A percentile compares a stretch with the other conserved stretches of the same genome.
These are phyloP conservation scores for Pelargonium fulgidum DNA, from an alignment of 441 rosid species.

Conservation along the genomic window DNA sequence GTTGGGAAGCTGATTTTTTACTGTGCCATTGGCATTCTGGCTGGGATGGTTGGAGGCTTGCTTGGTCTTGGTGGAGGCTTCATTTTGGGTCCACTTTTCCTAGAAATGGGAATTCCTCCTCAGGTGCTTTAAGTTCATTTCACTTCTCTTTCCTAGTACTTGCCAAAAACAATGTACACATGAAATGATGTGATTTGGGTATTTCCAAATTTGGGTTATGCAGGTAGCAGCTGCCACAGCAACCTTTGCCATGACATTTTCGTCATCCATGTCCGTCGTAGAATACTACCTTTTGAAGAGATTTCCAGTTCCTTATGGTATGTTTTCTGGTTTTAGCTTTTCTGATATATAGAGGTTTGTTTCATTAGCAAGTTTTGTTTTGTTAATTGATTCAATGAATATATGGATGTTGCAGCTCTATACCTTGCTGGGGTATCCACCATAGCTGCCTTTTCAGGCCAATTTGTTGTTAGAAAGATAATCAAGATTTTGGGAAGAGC, in stretches of 20 bases:
- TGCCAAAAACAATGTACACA: background rate
- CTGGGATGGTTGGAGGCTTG: conserved; percentile 62
- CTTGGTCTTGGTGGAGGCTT: conserved; percentile 73
- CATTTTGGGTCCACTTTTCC: conserved; percentile 69
- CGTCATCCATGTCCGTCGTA: conserved; percentile 68
- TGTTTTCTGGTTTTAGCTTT: no score
- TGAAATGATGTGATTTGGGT: background rate
- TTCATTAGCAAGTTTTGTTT: no score
- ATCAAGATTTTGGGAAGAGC: conserved; percentile 50
- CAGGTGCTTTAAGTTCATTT: conserved; percentile 30
- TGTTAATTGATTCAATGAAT: background rate
- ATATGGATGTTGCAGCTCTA: conserved; percentile 35
- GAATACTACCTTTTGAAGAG: conserved; percentile 74
- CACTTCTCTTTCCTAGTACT: no score
- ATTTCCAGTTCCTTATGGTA: conserved; percentile 60
- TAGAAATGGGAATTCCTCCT: conserved; percentile 68
- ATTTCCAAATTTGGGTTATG: background rate
- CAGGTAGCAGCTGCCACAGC: conserved; percentile 80
- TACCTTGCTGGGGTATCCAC: conserved; percentile 54
- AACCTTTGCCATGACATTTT: conserved; percentile 69
- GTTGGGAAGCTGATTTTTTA: conserved; percentile 41
- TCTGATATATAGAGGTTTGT: conserved; percentile 1
- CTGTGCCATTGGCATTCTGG: conserved; percentile 44
- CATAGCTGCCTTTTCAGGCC: conserved; percentile 50
- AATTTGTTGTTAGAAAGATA: conserved; percentile 48